A percentile compares a stretch with the other conserved stretches of the same genome.
These are phyloP conservation scores for Camillea tinctor DNA, from an alignment of 2,329 filamentous ascomycete species.

Conservation along the genomic window DNA sequence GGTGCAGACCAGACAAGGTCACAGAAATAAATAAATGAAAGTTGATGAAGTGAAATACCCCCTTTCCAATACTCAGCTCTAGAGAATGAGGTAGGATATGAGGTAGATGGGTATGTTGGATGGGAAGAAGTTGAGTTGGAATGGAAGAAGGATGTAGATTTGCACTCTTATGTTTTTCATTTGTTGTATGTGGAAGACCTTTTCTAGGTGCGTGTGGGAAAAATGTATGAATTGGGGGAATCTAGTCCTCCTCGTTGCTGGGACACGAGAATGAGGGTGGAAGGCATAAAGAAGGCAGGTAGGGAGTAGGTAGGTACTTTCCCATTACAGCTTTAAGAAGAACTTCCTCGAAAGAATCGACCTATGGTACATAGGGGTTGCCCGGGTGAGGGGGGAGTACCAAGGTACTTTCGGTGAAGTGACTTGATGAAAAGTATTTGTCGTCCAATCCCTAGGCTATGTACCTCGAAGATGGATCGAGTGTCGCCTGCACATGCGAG, in stretches of 20 bases:
- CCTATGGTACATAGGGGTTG: neutral
- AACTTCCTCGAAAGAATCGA: neutral
- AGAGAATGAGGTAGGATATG: neutral
- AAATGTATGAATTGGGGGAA: neutral
- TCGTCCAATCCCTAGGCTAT: neutral
- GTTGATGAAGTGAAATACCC: neutral
- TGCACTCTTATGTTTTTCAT: neutral
- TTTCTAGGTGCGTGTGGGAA: neutral
- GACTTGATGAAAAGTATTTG: neutral
- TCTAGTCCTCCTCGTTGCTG: neutral
- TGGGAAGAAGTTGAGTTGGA: neutral
- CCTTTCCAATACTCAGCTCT: neutral
- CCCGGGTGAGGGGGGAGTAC: neutral
- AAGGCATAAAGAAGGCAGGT: neutral
- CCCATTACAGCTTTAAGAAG: neutral
- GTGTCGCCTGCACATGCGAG: neutral
- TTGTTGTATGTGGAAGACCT: neutral
- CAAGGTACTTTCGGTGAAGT: neutral
- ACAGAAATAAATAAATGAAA: neutral
- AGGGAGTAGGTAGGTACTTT: too few relatives aligned
- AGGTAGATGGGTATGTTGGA: neutral
- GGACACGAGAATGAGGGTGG: neutral
- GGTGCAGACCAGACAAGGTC: neutral
- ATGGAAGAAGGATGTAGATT: neutral
- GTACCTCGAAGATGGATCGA: neutral